phyloP scores from a whole-genome alignment of 2,329 filamentous ascomycete species.

The Aureobasidium melanogenum region DNA sequence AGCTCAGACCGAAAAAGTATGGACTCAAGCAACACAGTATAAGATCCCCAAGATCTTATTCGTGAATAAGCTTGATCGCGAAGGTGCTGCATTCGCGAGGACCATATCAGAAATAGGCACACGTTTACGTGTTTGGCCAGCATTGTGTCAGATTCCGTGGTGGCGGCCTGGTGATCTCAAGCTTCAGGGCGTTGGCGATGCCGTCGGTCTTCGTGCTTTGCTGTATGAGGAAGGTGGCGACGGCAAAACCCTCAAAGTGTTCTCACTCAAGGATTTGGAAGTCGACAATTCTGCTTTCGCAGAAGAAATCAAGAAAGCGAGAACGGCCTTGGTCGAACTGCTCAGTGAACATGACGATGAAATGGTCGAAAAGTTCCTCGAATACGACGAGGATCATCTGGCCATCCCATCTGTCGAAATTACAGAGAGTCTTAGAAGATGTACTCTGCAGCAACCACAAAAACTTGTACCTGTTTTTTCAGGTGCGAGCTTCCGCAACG shows the following conservation, averaged over 20 bases:
- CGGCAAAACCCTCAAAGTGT: constrained; percentile 46
- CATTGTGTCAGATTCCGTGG: constrained; percentile 93
- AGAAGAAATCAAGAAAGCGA: constrained; percentile 64
- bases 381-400: constrained; percentile 63
- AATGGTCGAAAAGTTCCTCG: constrained; percentile 77
- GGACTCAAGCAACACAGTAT: constrained; percentile 81
- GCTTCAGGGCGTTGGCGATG: constrained; percentile 78
- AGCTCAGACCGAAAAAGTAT: constrained; percentile 94
- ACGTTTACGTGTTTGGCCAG: constrained; percentile 72
- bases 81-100: constrained; percentile 71
- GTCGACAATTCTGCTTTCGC: constrained; percentile 42
- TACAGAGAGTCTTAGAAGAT: constrained; percentile 63
- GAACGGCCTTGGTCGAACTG: constrained; percentile 69
- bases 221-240: constrained; percentile 61
- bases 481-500: constrained; percentile 86
- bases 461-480: constrained; percentile 79
- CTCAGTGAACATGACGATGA: constrained; percentile 82
- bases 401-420: constrained; percentile 58
- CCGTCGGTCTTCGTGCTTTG: constrained; percentile 65
- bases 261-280: constrained; percentile 46
- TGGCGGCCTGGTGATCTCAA: constrained; percentile 65
- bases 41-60: constrained; percentile 74
- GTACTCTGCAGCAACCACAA: constrained; percentile 59
- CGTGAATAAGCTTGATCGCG: constrained; percentile 78
- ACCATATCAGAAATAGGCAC: constrained; percentile 80